Percentiles rank a stretch among this genome's conserved stretches.
These are phyloP conservation scores for Middelhovenomyces tepae DNA, from an alignment of 805 yeast species.

Conservation along the genomic window DNA sequence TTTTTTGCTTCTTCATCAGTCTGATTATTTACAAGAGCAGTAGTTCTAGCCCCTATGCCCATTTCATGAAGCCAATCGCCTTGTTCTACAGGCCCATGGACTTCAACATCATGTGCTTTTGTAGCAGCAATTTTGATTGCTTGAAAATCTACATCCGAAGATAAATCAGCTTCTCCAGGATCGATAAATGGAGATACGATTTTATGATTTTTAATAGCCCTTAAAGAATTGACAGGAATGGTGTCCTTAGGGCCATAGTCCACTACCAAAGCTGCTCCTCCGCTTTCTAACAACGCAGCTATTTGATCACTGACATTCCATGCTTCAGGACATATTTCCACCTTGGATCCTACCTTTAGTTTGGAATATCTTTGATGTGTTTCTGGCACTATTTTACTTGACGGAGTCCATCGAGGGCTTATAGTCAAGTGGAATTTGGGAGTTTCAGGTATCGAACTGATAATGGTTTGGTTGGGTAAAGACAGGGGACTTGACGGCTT, in stretches of 20 bases:
- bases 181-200: constrained; percentile 65
- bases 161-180: constrained; percentile 75
- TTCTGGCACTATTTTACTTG: constrained; percentile 46
- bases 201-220: constrained; percentile 66
- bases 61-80: constrained; percentile 70
- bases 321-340: constrained; percentile 72
- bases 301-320: constrained; percentile 49
- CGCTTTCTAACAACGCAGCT: constrained; percentile 33
- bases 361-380: constrained; percentile 40
- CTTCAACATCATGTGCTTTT: constrained; percentile 17
- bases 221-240: constrained; percentile 60
- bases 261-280: constrained; percentile 63
- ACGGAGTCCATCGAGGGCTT: constrained; percentile 52
- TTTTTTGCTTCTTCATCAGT: constrained; percentile 39
- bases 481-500: constrained; percentile 14
- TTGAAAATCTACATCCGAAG: constrained; percentile 75
- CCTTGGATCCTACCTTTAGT: constrained; percentile 47
- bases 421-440: constrained; percentile 46
- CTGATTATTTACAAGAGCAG: constrained; percentile 36
- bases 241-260: constrained; percentile 64
- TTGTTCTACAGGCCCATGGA: constrained; percentile 58
- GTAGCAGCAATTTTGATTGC: constrained; percentile 38
- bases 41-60: constrained; percentile 65
- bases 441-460: constrained; percentile 5
- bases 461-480: constrained; percentile 20